These are phyloP conservation scores for Yamadazyma trypodendri DNA, from an alignment of 1,139 yeast species.

Conservation along the genomic window DNA sequence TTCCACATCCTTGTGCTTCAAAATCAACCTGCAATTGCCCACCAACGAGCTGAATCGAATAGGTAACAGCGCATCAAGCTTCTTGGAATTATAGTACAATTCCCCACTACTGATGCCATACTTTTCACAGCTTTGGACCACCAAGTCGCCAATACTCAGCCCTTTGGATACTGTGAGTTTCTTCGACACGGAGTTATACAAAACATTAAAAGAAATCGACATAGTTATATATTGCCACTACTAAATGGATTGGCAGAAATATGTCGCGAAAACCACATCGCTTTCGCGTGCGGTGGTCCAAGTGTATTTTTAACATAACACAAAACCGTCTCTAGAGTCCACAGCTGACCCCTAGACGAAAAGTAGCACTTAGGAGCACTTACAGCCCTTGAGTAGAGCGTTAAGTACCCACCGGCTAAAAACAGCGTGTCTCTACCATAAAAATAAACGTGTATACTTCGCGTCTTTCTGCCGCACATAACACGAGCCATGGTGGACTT, in stretches of 20 bases:
- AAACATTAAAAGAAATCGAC: constrained; percentile 24
- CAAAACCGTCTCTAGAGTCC: too few species aligned
- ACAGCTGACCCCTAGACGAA: too few species aligned
- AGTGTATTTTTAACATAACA: too few species aligned
- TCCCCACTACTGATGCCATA: constrained; percentile 25
- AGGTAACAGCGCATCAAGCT: constrained; percentile 32
- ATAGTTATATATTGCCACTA: constrained; percentile 1
- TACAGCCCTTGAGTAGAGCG: too few species aligned
- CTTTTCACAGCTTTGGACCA: constrained; percentile 24
- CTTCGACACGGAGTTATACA: constrained; percentile 21
- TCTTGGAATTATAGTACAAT: constrained; percentile 28
- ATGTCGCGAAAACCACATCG: too few species aligned
- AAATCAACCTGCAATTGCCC: constrained; percentile 31
- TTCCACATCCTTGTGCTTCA: constrained; percentile 20
- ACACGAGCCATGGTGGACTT: constrained; percentile 65
- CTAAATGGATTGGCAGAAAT: too few species aligned
- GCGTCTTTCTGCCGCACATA: too few species aligned
- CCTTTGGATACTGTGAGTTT: constrained; percentile 24
- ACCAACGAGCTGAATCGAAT: constrained; percentile 33
- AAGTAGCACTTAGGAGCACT: too few species aligned
- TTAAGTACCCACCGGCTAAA: too few species aligned
- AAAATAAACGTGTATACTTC: too few species aligned
- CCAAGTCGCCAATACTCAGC: constrained; percentile 31
- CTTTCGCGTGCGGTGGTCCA: too few species aligned
- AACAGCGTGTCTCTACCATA: too few species aligned